phyloP scores from a whole-genome alignment of 345 rosid genomes.

The Sisymbrium irio region DNA sequence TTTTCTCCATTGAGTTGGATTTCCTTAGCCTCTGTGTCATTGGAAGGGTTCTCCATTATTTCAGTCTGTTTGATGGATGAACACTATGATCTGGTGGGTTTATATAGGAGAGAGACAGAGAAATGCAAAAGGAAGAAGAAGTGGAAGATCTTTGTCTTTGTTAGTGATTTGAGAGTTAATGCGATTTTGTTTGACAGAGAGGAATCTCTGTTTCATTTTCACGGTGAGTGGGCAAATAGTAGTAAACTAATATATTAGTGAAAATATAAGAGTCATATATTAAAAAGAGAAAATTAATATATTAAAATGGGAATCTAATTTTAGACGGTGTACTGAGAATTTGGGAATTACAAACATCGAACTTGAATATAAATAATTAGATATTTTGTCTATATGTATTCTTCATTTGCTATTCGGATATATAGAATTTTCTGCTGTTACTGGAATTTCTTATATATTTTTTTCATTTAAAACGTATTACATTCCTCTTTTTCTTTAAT shows the following conservation, averaged over 20 bases:
- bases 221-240: constrained; percentile 17
- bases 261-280: background rate
- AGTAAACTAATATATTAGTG: background rate
- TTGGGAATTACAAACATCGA: background rate
- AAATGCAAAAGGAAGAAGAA: background rate
- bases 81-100: constrained; percentile 15
- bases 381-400: background rate
- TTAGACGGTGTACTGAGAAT: background rate
- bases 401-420: background rate
- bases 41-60: constrained; percentile 40
- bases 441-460: background rate
- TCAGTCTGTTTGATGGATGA: constrained; percentile 28
- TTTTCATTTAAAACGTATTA: background rate
- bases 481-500: background rate
- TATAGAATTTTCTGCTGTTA: background rate
- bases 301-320: background rate
- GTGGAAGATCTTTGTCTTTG: constrained; percentile 32
- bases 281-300: background rate
- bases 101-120: constrained; percentile 11
- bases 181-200: background rate
- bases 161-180: constrained; percentile 28
- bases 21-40: constrained; percentile 27
- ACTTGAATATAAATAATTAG: background rate
- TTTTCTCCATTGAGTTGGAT: constrained; percentile 28
- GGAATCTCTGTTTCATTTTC: constrained; percentile 18